Evolutionary conservation across 805 yeast genomes (phyloP).

Genomic region (Candida endomychidarum): DNA sequence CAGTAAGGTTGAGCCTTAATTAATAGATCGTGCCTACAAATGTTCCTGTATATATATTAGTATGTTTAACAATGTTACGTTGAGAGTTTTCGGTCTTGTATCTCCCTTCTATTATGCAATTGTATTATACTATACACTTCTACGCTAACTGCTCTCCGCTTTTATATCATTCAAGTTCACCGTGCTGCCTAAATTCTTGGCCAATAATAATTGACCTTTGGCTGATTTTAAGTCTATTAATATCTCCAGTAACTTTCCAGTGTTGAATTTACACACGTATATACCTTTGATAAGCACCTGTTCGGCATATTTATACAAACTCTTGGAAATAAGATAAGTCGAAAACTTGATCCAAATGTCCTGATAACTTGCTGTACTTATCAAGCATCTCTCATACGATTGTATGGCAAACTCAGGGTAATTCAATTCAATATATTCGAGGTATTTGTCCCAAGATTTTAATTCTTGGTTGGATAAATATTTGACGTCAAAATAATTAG

Average conservation of each 20-base stretch:
- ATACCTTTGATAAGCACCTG: constrained; percentile 2
- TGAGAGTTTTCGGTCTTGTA: too few species aligned
- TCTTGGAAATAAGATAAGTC: constrained; percentile 35
- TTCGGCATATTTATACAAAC: neutral
- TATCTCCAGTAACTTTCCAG: neutral
- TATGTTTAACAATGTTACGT: too few species aligned
- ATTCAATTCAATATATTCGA: constrained; percentile 51
- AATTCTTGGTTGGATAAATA: constrained; percentile 46
- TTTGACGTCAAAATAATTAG: constrained; percentile 37
- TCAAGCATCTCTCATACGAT: constrained; percentile 49
- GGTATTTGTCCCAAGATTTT: constrained; percentile 57
- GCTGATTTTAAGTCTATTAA: neutral
- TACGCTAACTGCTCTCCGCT: too few species aligned
- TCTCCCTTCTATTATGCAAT: too few species aligned
- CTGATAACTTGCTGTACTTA: constrained; percentile 45
- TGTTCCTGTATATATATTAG: constrained; percentile 1
- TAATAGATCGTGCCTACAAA: too few species aligned
- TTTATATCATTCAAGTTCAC: neutral
- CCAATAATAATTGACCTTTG: neutral
- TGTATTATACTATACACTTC: too few species aligned
- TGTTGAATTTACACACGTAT: constrained; percentile 2
- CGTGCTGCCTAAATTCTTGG: neutral
- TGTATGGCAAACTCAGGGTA: constrained; percentile 27
- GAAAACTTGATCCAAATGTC: constrained; percentile 52
- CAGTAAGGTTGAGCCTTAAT: neutral